A percentile compares a stretch with the other conserved stretches of the same genome.
These are phyloP conservation scores for Sicyos edulis DNA, from an alignment of 306 rosid genomes.

Conservation along the genomic window DNA sequence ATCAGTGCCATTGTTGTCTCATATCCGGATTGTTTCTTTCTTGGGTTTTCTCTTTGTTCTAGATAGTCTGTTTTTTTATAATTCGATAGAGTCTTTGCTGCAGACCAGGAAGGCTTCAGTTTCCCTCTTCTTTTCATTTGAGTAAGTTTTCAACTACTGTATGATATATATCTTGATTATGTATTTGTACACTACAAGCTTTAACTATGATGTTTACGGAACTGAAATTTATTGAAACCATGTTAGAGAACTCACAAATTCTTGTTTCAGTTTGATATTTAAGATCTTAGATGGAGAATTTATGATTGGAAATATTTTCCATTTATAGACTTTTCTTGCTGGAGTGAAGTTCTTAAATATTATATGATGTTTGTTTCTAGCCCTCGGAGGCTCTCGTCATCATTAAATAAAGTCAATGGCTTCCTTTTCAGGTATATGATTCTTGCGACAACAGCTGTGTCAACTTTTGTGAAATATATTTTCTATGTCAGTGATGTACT, in stretches of 20 bases:
- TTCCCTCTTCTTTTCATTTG: constrained; percentile 85
- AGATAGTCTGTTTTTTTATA: constrained; percentile 69
- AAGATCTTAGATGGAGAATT: not conserved
- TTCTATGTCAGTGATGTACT: constrained; percentile 89
- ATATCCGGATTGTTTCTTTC: constrained; percentile 85
- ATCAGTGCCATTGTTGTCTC: constrained; percentile 62
- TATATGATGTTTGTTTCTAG: not conserved
- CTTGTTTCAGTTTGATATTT: not conserved
- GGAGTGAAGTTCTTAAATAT: not conserved
- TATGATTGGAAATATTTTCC: not conserved
- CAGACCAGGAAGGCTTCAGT: constrained; percentile 77
- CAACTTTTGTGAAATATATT: constrained; percentile 78
- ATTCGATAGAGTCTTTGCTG: constrained; percentile 52
- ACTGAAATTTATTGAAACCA: no score
- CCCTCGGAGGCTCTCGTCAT: not conserved
- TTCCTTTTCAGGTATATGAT: constrained; percentile 89
- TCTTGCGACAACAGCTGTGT: constrained; percentile 84
- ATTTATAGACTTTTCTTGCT: not conserved
- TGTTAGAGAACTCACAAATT: not conserved
- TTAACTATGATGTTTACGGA: not conserved
- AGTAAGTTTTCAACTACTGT: constrained; percentile 46
- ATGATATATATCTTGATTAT: not conserved
- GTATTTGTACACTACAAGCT: not conserved
- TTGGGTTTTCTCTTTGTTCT: constrained; percentile 79
- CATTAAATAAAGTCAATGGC: constrained; percentile 14